Base-by-base conservation (phyloP, 2,329 filamentous ascomycete genomes). In the Lecanicillium sp. region DNA sequence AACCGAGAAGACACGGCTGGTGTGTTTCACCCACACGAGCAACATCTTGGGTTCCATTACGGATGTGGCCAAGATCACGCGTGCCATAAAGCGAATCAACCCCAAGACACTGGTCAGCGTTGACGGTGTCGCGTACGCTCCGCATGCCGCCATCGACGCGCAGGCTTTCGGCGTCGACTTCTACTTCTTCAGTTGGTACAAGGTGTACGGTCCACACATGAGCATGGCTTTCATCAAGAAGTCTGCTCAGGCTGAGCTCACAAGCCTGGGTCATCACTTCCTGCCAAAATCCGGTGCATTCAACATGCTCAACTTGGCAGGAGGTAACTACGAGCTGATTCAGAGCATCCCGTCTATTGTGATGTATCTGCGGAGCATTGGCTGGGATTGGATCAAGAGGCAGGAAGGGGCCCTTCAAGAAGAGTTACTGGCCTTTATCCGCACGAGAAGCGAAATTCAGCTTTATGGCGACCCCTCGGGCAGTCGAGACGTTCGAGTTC, bases 141-240 rank as follows among this genome's bases (percentile, higher is more conserved):
- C 83, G 1, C 83, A 87, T 56, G 67, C 81, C n/a, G 62, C 64
- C 5, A 59, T 87, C 15, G 79, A 87, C 55, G 78, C 87, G 7
- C 67, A 72, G 45, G 74, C 62, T 2, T 65, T 84, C 3, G 81
- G 72, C 2, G 79, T 81, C 0, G 83, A 87, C 53, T 77, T 86
- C 49, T 87, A 87, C 53, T 62, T 70, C 11, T 84, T 87, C 57
- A 77, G 70, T 3, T 87, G 81, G 82, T 87, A 87, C 61, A 87
- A 87, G 57, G 74, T 86, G 2, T 87, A 83, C 53, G 83, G 83
- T 0, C 82, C 83, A 2, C 83, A 87, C 51, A 68, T 85, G 4
- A 69, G 80, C 0, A 71, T 79, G 42, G n/a, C n/a, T n/a, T n/a
- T 84, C 51, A 79, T 73, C 17, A 72, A 73, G 15, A 61, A 63